phyloP scores from a whole-genome alignment of 345 rosid genomes.

The Luvunga scandens region DNA sequence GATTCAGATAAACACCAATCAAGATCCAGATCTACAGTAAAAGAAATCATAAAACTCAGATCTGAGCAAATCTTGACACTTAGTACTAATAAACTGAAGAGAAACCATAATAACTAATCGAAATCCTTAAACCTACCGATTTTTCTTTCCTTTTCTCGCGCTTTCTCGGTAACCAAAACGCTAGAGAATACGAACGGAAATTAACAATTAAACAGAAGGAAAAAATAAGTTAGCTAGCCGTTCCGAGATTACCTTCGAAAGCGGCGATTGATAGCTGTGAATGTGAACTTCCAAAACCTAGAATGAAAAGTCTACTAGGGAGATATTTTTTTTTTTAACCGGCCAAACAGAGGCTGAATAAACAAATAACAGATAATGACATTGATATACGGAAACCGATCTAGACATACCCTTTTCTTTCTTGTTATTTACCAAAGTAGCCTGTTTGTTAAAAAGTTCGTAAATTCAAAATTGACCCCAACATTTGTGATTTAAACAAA shows the following conservation, averaged over 20 bases:
- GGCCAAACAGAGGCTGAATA: neutral
- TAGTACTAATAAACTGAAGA: neutral
- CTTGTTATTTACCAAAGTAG: neutral
- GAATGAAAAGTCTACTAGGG: neutral
- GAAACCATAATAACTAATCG: neutral
- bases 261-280: conserved; percentile 6
- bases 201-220: neutral
- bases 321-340: conserved; percentile 11
- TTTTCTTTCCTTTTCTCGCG: neutral
- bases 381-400: neutral
- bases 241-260: neutral
- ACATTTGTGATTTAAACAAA: too few relatives aligned
- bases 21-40: conserved; percentile 11
- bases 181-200: neutral
- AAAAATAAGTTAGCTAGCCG: neutral
- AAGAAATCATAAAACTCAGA: conserved; percentile 1
- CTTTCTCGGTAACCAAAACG: neutral
- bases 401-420: neutral
- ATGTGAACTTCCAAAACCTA: conserved; percentile 19
- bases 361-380: conserved; percentile 4
- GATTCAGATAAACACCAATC: neutral
- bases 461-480: neutral
- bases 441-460: neutral
- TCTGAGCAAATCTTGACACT: conserved; percentile 2
- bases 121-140: neutral